These are phyloP conservation scores for Penicillium glabrum DNA, from an alignment of 2,329 filamentous ascomycete species.

Conservation along the genomic window DNA sequence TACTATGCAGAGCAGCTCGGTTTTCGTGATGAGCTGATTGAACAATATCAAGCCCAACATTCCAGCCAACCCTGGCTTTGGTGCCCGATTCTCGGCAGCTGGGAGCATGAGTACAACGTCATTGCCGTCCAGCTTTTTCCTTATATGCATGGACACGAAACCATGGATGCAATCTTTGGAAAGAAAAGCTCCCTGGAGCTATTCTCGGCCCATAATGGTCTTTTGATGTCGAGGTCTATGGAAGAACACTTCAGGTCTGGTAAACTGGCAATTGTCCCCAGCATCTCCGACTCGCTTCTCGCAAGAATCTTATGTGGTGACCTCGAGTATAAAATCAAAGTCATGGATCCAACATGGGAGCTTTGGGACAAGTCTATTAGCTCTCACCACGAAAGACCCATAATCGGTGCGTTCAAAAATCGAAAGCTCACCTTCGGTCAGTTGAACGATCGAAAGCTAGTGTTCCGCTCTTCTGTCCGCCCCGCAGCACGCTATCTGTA, in stretches of 20 bases:
- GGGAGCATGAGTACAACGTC: neutral
- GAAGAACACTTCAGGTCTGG: neutral
- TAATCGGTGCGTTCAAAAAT: neutral
- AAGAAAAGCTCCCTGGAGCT: constrained; percentile 9
- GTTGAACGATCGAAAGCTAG: neutral
- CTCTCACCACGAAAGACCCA: neutral
- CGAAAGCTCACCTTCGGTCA: neutral
- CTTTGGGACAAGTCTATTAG: neutral
- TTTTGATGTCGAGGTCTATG: neutral
- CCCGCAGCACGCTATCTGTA: neutral
- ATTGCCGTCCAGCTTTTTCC: constrained; percentile 16
- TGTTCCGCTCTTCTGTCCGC: neutral
- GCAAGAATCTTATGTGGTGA: neutral
- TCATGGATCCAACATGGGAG: neutral
- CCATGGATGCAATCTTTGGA: constrained; percentile 22
- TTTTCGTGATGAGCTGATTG: neutral
- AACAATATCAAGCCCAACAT: neutral
- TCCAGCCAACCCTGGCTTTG: neutral
- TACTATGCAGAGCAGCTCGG: neutral
- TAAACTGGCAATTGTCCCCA: neutral
- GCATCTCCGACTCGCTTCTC: neutral
- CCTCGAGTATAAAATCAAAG: neutral
- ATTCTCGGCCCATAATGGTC: constrained; percentile 13
- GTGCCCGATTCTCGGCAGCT: neutral
- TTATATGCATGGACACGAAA: constrained; percentile 13